phyloP scores from a whole-genome alignment of 768 basidiomycete genomes.

The Termitomyces sp. region DNA sequence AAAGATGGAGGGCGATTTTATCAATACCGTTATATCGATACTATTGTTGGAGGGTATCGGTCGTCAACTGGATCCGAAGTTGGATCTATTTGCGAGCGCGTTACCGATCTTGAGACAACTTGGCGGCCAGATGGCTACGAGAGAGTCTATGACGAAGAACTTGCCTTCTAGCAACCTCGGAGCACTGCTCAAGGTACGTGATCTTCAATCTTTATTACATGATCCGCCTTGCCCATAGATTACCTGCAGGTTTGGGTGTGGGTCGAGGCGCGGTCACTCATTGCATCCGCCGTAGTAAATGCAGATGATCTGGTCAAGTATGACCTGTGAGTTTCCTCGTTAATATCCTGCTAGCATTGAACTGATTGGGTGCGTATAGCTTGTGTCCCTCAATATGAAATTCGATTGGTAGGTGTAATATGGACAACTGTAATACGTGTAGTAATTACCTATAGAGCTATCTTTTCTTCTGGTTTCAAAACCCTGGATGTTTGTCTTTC shows the following conservation, averaged over 20 bases:
- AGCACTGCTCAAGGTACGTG: conserved; percentile 80
- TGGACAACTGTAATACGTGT: background rate
- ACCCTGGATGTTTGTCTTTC: too few species aligned
- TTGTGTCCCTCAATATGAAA: conserved; percentile 26
- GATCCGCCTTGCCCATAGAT: background rate
- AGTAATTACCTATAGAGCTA: conserved; percentile 1
- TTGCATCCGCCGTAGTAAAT: conserved; percentile 71
- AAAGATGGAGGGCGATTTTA: conserved; percentile 98
- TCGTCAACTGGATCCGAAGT: conserved; percentile 81
- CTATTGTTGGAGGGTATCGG: conserved; percentile 95
- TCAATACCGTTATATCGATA: conserved; percentile 96
- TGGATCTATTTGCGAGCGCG: conserved; percentile 95
- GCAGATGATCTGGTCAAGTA: conserved; percentile 86
- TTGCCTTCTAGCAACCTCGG: conserved; percentile 73
- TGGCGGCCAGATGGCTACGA: conserved; percentile 85
- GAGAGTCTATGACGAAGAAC: conserved; percentile 50
- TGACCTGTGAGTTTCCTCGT: conserved; percentile 62
- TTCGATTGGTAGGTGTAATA: background rate
- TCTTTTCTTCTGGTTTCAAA: background rate
- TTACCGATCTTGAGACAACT: conserved; percentile 90
- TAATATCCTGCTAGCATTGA: background rate
- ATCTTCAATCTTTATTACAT: background rate
- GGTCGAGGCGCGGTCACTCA: conserved; percentile 89
- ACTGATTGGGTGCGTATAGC: background rate
- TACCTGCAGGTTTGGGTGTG: conserved; percentile 78